Evolutionary conservation across 73 alveolate genomes (phyloP), one percentile per base, ranked within the genome.

Genomic region (Breviolum minutum): DNA sequence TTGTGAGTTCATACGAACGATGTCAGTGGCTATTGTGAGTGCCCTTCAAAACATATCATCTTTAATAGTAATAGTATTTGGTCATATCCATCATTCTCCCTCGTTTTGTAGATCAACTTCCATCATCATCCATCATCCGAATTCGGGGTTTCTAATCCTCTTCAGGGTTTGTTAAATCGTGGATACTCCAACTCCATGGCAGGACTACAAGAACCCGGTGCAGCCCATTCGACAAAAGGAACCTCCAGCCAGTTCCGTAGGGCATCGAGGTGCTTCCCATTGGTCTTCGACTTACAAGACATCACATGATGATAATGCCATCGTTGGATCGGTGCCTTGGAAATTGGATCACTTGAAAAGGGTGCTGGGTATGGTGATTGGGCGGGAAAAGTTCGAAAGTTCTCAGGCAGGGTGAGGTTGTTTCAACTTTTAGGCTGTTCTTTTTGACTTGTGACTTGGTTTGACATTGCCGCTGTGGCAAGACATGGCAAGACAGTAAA

Each of bases 211-310:
- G 95, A 69, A 29, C 48, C 95, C 95, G 8, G 54, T 29, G 60
- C 95, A 88, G 71, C 95, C 95, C 73, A 88, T 88, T 24, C 85
- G 86, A 61, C 95, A 88, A 85, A 40, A 66, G 48, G 95, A 88
- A 61, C 95, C 95, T 22, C 71, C 95, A 12, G 95, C 89, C 19
- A 81, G 89, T 69, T 22, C 63, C 69, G 89, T 81, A 9, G 89
- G 89, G 0, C 89, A 81, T 17, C 66, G 95, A 74, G 95, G 95
- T 13, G 84, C 95, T 7, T 69, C 68, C 1, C 95, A 88, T 48
- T 88, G 95, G 95, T 88, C 95, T 61, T 88, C 95, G 62, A 88
- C 95, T 27, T 88, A 88, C 62, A 66, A 74, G 76, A 88, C 95
- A 5, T 22, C 95, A 7, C 95, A 88, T 27, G 95, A 88, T 19